These are phyloP conservation scores for Penicillium psychrosexuale DNA, from an alignment of 2,329 filamentous ascomycete species.

Conservation along the genomic window DNA sequence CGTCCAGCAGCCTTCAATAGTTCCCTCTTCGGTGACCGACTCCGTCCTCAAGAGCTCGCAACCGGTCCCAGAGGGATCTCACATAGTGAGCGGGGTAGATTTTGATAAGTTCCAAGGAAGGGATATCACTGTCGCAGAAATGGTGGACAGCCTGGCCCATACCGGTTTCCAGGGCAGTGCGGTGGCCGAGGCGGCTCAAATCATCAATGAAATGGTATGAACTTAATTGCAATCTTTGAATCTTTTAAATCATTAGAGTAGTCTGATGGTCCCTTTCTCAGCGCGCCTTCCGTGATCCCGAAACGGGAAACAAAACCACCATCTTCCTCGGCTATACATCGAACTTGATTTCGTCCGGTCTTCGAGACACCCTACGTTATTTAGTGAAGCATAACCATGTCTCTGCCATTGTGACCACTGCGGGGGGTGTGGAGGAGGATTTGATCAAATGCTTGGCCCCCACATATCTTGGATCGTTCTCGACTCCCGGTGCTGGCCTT, in stretches of 20 bases:
- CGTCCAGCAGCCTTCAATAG: constrained; percentile 29
- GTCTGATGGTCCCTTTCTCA: constrained; percentile 33
- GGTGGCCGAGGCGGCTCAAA: constrained; percentile 80
- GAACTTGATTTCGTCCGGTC: constrained; percentile 93
- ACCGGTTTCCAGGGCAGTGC: constrained; percentile 85
- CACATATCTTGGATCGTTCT: constrained; percentile 89
- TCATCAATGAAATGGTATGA: constrained; percentile 93
- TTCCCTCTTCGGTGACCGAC: constrained; percentile 65
- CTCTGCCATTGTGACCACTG: constrained; percentile 89
- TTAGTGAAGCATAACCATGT: constrained; percentile 90
- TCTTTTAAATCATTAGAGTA: neutral
- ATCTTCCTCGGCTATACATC: constrained; percentile 98
- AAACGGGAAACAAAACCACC: constrained; percentile 75
- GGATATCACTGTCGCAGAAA: constrained; percentile 78
- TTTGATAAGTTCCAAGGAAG: constrained; percentile 73
- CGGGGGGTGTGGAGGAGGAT: constrained; percentile 93
- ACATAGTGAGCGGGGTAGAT: constrained; percentile 83
- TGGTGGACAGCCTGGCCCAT: constrained; percentile 74
- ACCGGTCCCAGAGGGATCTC: constrained; percentile 73
- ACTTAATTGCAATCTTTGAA: neutral
- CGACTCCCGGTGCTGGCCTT: constrained; percentile 69
- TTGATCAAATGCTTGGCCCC: constrained; percentile 96
- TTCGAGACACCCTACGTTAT: constrained; percentile 87
- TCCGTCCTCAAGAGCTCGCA: constrained; percentile 84
- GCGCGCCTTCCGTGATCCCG: constrained; percentile 77